Percentiles rank a stretch among this genome's conserved stretches.
Evolutionary conservation across 2,329 filamentous ascomycete species (phyloP).

Genomic region (Fusarium veterinarium): DNA sequence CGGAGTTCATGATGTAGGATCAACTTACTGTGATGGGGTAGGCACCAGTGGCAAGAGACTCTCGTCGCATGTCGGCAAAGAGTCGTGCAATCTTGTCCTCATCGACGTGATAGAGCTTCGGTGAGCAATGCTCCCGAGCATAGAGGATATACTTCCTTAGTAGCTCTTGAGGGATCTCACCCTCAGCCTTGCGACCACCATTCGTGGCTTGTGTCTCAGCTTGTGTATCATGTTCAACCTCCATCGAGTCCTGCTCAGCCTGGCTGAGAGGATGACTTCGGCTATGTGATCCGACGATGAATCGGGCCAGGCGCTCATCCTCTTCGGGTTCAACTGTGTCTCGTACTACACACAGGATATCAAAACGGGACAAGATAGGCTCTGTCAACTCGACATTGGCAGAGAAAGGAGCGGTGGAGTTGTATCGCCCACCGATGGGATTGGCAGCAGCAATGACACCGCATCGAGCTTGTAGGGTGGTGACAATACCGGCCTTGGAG

Average conservation of each 20-base stretch:
- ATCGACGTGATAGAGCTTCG: constrained; percentile 97
- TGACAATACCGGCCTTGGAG: constrained; percentile 98
- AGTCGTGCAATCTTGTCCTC: constrained; percentile 95
- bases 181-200: constrained; percentile 53
- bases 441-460: constrained; percentile 97
- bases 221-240: constrained; percentile 68
- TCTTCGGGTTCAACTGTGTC: constrained; percentile 93
- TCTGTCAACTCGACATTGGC: constrained; percentile 97
- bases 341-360: constrained; percentile 94
- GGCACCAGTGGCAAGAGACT: constrained; percentile 91
- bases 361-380: constrained; percentile 97
- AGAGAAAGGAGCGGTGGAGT: constrained; percentile 94
- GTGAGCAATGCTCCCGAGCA: constrained; percentile 86
- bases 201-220: constrained; percentile 50
- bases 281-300: constrained; percentile 94
- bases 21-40: constrained; percentile 96
- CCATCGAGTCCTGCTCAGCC: constrained; percentile 65
- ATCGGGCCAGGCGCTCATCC: constrained; percentile 92
- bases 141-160: constrained; percentile 97
- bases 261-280: constrained; percentile 81
- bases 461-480: constrained; percentile 93
- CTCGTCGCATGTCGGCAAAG: constrained; percentile 95
- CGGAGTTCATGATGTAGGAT: neutral
- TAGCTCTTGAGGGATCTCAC: constrained; percentile 89
- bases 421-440: constrained; percentile 95